Conservation (phyloP, 192 early-diverging fungal genomes). For the Chytriomyces sp. region DNA sequence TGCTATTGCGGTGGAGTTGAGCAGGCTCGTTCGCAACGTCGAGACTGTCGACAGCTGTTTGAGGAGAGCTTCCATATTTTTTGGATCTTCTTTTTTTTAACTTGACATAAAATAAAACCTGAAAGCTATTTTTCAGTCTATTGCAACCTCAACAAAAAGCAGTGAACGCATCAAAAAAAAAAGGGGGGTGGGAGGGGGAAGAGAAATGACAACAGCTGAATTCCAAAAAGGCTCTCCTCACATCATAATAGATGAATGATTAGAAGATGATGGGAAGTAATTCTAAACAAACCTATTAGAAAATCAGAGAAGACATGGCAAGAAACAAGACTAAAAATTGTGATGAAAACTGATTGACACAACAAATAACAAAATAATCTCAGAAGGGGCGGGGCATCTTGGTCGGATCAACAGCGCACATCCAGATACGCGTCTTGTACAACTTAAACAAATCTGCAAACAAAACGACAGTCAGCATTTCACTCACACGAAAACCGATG, state of each 20-base stretch:
- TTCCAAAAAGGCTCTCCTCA: not conserved
- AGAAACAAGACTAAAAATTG: not conserved
- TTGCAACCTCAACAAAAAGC: not conserved
- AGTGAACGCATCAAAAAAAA: not conserved
- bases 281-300: not conserved
- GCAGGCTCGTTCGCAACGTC: constrained; percentile 3
- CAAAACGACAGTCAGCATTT: not conserved
- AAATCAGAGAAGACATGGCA: not conserved
- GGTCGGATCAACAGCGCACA: constrained; percentile 67
- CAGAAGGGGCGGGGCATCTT: constrained; percentile 39
- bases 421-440: constrained; percentile 98
- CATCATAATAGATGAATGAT: too few relatives aligned
- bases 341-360: not conserved
- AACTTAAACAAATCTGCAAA: constrained; percentile 86
- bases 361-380: constrained; percentile 3
- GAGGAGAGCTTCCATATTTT: constrained; percentile 12
- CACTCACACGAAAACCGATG: not conserved
- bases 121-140: not conserved
- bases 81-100: constrained; percentile 10
- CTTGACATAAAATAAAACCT: not conserved
- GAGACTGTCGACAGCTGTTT: constrained; percentile 2
- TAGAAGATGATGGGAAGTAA: not conserved
- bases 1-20: not conserved
- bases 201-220: not conserved
- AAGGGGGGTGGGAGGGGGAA: not conserved